These are phyloP conservation scores for Jaltomata sinuosa DNA, from an alignment of 257 asterid species.

Conservation along the genomic window DNA sequence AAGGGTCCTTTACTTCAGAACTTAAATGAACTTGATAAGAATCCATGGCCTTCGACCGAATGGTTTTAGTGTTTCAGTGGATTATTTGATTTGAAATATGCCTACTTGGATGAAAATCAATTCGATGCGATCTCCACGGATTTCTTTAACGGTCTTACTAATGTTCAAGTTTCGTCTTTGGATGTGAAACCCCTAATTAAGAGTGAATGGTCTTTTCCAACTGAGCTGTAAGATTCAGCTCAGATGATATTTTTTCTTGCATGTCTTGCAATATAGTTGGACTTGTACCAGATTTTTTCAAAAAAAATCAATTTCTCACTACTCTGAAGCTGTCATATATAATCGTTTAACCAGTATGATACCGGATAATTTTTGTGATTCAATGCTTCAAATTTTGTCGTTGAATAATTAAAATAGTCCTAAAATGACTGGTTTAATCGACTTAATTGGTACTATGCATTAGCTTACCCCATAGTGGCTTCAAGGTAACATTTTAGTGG, in stretches of 20 bases:
- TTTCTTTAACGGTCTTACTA: slow-evolving; percentile 51
- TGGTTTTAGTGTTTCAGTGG: slow-evolving; percentile 50
- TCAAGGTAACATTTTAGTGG: too few relatives aligned
- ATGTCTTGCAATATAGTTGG: slow-evolving; percentile 32
- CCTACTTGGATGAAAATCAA: slow-evolving; percentile 45
- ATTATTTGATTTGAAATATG: slow-evolving; percentile 46
- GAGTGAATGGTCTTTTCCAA: slow-evolving; percentile 62
- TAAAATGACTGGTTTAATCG: too few relatives aligned
- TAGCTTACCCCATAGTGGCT: too few relatives aligned
- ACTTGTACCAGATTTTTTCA: neutral
- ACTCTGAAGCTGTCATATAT: neutral
- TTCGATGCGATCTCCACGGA: slow-evolving; percentile 56
- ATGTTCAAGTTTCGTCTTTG: slow-evolving; percentile 41
- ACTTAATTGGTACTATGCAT: too few relatives aligned
- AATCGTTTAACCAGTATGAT: neutral
- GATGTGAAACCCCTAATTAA: slow-evolving; percentile 53
- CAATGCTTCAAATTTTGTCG: too few relatives aligned
- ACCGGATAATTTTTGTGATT: too few relatives aligned
- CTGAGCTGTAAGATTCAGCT: slow-evolving; percentile 34
- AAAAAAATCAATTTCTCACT: too few relatives aligned
- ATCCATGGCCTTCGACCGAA: slow-evolving; percentile 63
- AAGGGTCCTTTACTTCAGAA: too few relatives aligned
- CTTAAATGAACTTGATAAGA: slow-evolving; percentile 30
- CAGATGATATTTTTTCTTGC: slow-evolving; percentile 56
- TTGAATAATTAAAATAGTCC: too few relatives aligned